Evolutionary conservation across 495 filamentous ascomycete species (phyloP).

Genomic region (Hypoxylon intermedium): DNA sequence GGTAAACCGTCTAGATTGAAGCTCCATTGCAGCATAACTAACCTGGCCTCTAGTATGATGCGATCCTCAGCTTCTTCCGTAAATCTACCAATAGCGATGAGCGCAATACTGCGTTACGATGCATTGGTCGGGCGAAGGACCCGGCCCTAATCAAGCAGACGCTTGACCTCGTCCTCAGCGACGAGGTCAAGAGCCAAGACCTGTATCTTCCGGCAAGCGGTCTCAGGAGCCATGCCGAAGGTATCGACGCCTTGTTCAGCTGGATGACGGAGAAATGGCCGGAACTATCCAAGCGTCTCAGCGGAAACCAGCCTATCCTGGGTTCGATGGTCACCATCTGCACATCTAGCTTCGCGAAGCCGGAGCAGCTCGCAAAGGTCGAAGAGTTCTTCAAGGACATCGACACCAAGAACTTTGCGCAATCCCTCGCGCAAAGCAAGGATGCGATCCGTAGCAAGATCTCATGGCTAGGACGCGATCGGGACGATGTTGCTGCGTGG

Average conservation of each 20-base stretch:
- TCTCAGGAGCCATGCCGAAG: slow-evolving; percentile 76
- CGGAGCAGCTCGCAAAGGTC: slow-evolving; percentile 76
- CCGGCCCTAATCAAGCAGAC: slow-evolving; percentile 83
- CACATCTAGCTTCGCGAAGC: slow-evolving; percentile 79
- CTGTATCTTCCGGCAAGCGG: slow-evolving; percentile 86
- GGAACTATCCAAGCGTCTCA: slow-evolving; percentile 72
- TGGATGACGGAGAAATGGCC: slow-evolving; percentile 93
- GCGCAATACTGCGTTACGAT: slow-evolving; percentile 92
- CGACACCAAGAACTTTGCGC: slow-evolving; percentile 78
- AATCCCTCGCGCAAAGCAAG: slow-evolving; percentile 66
- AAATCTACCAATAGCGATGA: slow-evolving; percentile 90
- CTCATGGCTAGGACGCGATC: slow-evolving; percentile 64
- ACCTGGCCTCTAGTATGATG: slow-evolving; percentile 66
- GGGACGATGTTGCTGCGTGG: slow-evolving; percentile 63
- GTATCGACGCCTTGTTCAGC: slow-evolving; percentile 79
- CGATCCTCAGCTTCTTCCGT: slow-evolving; percentile 80
- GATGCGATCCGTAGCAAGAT: slow-evolving; percentile 67
- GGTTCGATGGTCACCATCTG: slow-evolving; percentile 83
- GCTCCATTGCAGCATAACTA: slow-evolving; percentile 17
- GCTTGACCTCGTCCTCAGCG: slow-evolving; percentile 73
- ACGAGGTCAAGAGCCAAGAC: slow-evolving; percentile 94
- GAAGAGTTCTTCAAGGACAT: slow-evolving; percentile 80
- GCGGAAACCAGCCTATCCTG: slow-evolving; percentile 77
- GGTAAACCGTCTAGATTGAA: slow-evolving; percentile 53
- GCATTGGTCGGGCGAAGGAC: slow-evolving; percentile 78